phyloP scores from a whole-genome alignment of 371 early-diverging fungal species.

The Mucor circinelloides region DNA sequence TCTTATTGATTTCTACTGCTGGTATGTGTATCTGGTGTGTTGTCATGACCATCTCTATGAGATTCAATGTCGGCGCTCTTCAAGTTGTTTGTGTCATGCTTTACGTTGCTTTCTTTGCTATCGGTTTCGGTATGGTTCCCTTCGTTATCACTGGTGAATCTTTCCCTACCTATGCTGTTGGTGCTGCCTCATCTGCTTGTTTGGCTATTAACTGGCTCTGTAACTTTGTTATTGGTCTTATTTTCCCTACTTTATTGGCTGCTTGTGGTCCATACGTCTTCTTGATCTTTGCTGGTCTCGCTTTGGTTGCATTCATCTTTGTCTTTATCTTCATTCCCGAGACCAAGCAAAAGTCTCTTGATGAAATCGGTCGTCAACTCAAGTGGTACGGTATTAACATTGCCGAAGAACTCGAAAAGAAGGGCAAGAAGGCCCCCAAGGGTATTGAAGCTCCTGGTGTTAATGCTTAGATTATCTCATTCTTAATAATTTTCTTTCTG shows the following conservation, averaged over 20 bases:
- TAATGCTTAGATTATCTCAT: conserved; percentile 22
- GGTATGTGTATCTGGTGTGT: conserved; percentile 50
- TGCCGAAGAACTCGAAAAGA: conserved; percentile 16
- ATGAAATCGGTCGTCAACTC: conserved; percentile 58
- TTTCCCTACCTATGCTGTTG: conserved; percentile 70
- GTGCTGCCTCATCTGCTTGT: conserved; percentile 67
- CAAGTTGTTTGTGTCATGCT: conserved; percentile 73
- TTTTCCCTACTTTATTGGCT: conserved; percentile 64
- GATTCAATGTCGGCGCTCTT: conserved; percentile 48
- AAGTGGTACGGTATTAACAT: conserved; percentile 46
- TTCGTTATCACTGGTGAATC: conserved; percentile 72
- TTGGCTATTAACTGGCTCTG: conserved; percentile 72
- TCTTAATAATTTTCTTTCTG: background rate
- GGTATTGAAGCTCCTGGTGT: conserved; percentile 42
- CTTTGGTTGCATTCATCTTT: conserved; percentile 58
- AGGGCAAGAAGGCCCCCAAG: conserved; percentile 38
- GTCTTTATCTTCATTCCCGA: conserved; percentile 76
- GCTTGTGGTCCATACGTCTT: conserved; percentile 70
- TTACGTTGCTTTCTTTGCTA: conserved; percentile 80
- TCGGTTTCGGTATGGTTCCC: conserved; percentile 85
- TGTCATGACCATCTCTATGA: conserved; percentile 44
- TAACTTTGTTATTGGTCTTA: conserved; percentile 67
- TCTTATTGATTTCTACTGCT: conserved; percentile 54
- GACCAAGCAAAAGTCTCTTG: conserved; percentile 73
- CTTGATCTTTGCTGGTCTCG: conserved; percentile 68